A percentile compares a stretch with the other conserved stretches of the same genome.
Conservation (phyloP, 2,329 filamentous ascomycete genomes). For the Calonectria leucothoes region DNA sequence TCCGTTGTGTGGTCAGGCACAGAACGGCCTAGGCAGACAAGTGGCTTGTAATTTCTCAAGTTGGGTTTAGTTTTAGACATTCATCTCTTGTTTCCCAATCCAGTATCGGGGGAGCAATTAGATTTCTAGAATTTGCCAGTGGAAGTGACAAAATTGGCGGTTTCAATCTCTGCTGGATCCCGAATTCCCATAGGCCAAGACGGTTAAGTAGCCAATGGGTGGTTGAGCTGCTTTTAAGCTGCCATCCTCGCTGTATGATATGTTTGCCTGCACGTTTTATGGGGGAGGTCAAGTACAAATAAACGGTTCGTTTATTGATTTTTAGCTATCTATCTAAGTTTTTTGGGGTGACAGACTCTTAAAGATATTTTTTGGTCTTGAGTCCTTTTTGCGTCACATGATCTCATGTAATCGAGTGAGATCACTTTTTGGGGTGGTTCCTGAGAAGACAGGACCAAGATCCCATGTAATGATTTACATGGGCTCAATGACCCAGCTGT, state of each 20-base stretch:
- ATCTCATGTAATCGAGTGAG: no score
- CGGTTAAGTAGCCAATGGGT: no score
- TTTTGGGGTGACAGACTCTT: background rate
- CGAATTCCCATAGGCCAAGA: no score
- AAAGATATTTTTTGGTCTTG: background rate
- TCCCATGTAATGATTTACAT: background rate
- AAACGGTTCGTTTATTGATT: background rate
- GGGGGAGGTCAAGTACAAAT: background rate
- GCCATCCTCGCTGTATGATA: background rate
- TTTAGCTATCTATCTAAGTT: background rate
- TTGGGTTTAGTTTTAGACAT: background rate
- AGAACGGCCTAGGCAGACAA: background rate
- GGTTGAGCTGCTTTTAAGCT: background rate
- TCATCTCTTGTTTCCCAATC: background rate
- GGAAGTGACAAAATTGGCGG: no score
- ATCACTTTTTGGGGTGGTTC: no score
- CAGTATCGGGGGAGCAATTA: no score
- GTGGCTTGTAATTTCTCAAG: background rate
- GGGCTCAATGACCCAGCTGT: conserved; percentile 1
- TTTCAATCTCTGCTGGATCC: no score
- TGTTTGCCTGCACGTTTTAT: no score
- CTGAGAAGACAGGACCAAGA: no score
- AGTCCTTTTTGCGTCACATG: background rate
- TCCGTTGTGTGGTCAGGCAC: background rate
- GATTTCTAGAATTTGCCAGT: no score